Base-by-base conservation (phyloP, 139 green algal genomes). In the Edaphochlamys debaryana region DNA sequence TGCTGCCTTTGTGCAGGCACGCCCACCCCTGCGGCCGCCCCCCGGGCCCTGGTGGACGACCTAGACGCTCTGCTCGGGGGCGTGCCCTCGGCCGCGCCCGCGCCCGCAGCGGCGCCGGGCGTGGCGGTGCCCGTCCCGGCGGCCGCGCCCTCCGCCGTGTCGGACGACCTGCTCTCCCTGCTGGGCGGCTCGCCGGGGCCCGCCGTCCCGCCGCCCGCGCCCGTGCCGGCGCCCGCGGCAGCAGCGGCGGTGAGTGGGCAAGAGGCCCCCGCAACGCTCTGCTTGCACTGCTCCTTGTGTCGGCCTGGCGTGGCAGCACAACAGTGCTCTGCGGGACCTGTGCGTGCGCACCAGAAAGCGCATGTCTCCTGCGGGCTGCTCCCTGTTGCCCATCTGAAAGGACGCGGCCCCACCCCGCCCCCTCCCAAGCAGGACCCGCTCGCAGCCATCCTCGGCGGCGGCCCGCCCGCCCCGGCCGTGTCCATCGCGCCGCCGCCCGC, bases 131-230 rank as follows among this genome's bases (percentile, higher is more conserved):
- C 30, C 23, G 38, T 36, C 8, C 40, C 7, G 20, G 40, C 69
- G 4, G 34, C 79, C 1, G 79, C 79, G 20, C 27, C 69, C 20
- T 34, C 76, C 37, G 84, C 68, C 15, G 83, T 79, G 30, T 84
- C 45, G 23, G 60, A 74, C 30, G 69, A 78, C 52, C 62, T 90
- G 42, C 69, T 88, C 27, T 76, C 78, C 69, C 64, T 89, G 79
- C 72, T 89, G 48, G 86, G 78, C 37, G 52, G 63, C 5, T n/a
- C n/a, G n/a, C n/a, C n/a, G n/a, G n/a, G n/a, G n/a, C 45, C 50
- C 4, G 29, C 67, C 0, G 27, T 52, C 2, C 48, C 50, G 34
- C 58, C 62, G 40, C 3, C 75, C 0, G 40, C 40, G 13, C 25
- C 58, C 1, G 60, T 69, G n/a, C 8, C 64, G 60, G 29, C 42